Percentiles rank a stretch among this genome's conserved stretches.
These are phyloP conservation scores for Melaleuca alternifolia DNA, from an alignment of 345 rosid genomes.

Conservation along the genomic window DNA sequence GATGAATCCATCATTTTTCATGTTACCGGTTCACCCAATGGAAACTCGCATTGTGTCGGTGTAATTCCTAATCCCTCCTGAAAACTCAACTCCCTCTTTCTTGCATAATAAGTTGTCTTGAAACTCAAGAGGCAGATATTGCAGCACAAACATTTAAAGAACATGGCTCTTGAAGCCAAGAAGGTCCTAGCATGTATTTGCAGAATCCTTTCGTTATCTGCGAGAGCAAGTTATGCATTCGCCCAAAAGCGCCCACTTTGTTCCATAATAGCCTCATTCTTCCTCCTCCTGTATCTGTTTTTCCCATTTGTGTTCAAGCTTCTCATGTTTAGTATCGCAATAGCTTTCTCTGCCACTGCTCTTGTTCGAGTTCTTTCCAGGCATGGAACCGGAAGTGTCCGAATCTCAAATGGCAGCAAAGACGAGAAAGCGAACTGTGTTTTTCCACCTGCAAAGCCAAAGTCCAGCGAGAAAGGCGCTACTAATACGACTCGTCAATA, in stretches of 20 bases:
- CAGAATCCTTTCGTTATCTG: conserved; percentile 27
- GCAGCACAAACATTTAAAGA: background rate
- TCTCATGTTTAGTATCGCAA: conserved; percentile 38
- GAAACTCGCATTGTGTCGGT: background rate
- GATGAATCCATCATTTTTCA: background rate
- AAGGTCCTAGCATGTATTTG: conserved; percentile 23
- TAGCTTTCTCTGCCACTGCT: conserved; percentile 24
- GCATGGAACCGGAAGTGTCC: background rate
- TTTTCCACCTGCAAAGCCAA: background rate
- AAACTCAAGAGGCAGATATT: background rate
- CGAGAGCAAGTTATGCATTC: conserved; percentile 11
- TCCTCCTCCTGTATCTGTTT: conserved; percentile 32
- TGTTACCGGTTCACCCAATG: background rate
- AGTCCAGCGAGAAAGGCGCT: background rate
- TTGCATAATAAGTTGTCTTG: background rate
- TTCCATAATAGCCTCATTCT: conserved; percentile 18
- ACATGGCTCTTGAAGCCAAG: conserved; percentile 17
- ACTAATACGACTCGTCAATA: background rate
- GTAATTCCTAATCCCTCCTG: background rate
- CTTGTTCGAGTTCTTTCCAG: conserved; percentile 6
- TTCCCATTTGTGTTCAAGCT: conserved; percentile 46
- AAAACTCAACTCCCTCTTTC: background rate
- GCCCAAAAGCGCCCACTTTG: conserved; percentile 33
- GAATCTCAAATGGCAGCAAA: background rate
- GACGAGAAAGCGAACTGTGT: conserved; percentile 5